Evolutionary conservation across 2,329 filamentous ascomycete species (phyloP).

Genomic region (Neofusicoccum sp.): DNA sequence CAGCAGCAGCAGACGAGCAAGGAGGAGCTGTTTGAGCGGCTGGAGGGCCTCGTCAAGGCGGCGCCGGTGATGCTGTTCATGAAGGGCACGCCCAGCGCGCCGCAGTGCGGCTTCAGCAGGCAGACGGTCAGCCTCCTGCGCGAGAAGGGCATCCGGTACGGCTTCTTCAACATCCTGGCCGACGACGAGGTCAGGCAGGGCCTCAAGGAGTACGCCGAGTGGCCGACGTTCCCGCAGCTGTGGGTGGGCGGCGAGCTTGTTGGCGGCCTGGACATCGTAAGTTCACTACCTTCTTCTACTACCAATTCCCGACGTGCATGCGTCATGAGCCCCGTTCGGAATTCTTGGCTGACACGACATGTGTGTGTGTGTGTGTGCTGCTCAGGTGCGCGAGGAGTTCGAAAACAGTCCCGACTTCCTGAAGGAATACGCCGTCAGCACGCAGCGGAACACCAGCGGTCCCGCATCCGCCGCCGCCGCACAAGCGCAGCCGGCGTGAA

Average conservation of each 20-base stretch:
- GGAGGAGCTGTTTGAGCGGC: slow-evolving; percentile 80
- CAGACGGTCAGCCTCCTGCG: slow-evolving; percentile 85
- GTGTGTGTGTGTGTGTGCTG: no score
- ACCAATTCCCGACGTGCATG: not conserved
- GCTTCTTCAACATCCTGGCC: slow-evolving; percentile 98
- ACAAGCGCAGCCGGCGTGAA: slow-evolving; percentile 27
- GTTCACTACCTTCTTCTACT: not conserved
- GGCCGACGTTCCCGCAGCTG: slow-evolving; percentile 96
- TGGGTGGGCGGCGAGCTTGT: slow-evolving; percentile 91
- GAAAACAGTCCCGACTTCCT: slow-evolving; percentile 83
- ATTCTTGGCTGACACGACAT: slow-evolving; percentile 29
- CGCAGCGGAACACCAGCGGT: slow-evolving; percentile 23
- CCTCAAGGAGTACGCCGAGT: slow-evolving; percentile 95
- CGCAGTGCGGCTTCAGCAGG: slow-evolving; percentile 90
- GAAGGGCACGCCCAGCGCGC: slow-evolving; percentile 89
- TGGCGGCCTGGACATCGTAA: slow-evolving; percentile 48
- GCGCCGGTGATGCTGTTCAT: slow-evolving; percentile 98
- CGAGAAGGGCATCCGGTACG: slow-evolving; percentile 91
- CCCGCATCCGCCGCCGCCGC: slow-evolving; percentile 27
- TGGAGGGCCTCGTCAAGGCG: slow-evolving; percentile 86
- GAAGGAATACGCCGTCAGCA: slow-evolving; percentile 63
- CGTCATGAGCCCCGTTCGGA: not conserved
- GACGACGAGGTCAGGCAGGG: slow-evolving; percentile 97
- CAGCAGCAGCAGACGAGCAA: slow-evolving; percentile 54
- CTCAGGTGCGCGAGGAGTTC: slow-evolving; percentile 89